Conservation (phyloP, 495 filamentous ascomycete species). For the Tuber brumale region DNA sequence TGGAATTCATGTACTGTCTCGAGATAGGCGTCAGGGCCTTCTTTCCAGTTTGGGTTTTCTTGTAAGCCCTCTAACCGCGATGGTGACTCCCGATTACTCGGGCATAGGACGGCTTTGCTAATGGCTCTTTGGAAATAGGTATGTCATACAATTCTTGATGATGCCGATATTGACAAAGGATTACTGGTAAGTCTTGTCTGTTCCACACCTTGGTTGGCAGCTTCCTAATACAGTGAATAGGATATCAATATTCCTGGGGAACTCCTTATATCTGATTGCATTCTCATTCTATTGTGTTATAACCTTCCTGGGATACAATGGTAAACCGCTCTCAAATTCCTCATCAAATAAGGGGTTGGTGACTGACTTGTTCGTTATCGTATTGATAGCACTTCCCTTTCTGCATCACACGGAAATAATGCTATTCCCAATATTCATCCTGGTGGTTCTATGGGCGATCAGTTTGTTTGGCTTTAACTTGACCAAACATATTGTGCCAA, state of each 20-base stretch:
- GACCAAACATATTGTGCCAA: conserved; percentile 49
- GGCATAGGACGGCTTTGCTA: not conserved
- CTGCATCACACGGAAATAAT: conserved; percentile 67
- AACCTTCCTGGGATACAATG: conserved; percentile 68
- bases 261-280: conserved; percentile 65
- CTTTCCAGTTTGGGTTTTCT: conserved; percentile 65
- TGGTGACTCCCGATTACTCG: not conserved
- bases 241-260: conserved; percentile 62
- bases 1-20: conserved; percentile 77
- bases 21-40: conserved; percentile 71
- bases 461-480: conserved; percentile 57
- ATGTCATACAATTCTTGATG: conserved; percentile 65
- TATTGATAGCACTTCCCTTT: conserved; percentile 56
- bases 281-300: conserved; percentile 65
- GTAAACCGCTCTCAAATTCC: conserved; percentile 36
- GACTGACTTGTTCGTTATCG: conserved; percentile 15
- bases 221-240: conserved; percentile 46
- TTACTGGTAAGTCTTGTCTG: conserved; percentile 47
- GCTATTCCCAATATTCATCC: conserved; percentile 56
- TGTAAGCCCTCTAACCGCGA: conserved; percentile 39
- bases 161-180: conserved; percentile 55
- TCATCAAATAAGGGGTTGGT: not conserved
- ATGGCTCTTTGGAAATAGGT: conserved; percentile 40
- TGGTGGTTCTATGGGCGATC: conserved; percentile 57
- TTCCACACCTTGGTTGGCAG: conserved; percentile 30